Evolutionary conservation across 768 basidiomycete genomes (phyloP).

Genomic region (Phaeotremella fagi): DNA sequence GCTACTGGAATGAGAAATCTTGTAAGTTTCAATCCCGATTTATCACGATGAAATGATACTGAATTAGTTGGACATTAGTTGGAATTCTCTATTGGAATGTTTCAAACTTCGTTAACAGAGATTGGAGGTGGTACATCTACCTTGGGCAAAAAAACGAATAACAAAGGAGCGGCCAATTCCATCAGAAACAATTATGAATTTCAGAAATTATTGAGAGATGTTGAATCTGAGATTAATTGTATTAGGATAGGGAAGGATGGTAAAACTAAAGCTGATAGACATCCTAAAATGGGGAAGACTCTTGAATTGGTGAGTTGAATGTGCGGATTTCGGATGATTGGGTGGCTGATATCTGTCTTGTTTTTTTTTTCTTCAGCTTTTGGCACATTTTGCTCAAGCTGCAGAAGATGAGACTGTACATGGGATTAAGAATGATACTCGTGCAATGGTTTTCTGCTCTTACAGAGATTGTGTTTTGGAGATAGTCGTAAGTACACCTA

Average conservation of each 20-base stretch:
- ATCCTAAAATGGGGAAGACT: slow-evolving; percentile 90
- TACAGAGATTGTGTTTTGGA: slow-evolving; percentile 87
- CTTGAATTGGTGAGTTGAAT: slow-evolving; percentile 56
- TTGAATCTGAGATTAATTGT: slow-evolving; percentile 56
- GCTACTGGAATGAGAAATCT: slow-evolving; percentile 85
- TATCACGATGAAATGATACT: neutral
- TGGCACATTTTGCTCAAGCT: slow-evolving; percentile 69
- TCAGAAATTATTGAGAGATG: slow-evolving; percentile 61
- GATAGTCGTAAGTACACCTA: slow-evolving; percentile 56
- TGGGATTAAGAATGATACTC: slow-evolving; percentile 52
- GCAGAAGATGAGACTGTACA: slow-evolving; percentile 37
- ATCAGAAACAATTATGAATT: slow-evolving; percentile 53
- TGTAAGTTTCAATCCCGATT: slow-evolving; percentile 52
- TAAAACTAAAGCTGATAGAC: slow-evolving; percentile 49
- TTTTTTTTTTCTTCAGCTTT: slow-evolving; percentile 21
- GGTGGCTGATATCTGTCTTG: neutral
- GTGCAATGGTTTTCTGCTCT: slow-evolving; percentile 92
- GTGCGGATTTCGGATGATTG: neutral
- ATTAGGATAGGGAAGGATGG: slow-evolving; percentile 51
- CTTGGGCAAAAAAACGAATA: slow-evolving; percentile 44
- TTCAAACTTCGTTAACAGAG: slow-evolving; percentile 61
- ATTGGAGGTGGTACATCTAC: slow-evolving; percentile 51
- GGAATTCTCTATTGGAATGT: slow-evolving; percentile 76
- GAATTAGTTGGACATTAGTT: slow-evolving; percentile 53
- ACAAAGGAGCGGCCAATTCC: slow-evolving; percentile 36